phyloP scores from a whole-genome alignment of 139 green algal species.

The Desmodesmus armatus region DNA sequence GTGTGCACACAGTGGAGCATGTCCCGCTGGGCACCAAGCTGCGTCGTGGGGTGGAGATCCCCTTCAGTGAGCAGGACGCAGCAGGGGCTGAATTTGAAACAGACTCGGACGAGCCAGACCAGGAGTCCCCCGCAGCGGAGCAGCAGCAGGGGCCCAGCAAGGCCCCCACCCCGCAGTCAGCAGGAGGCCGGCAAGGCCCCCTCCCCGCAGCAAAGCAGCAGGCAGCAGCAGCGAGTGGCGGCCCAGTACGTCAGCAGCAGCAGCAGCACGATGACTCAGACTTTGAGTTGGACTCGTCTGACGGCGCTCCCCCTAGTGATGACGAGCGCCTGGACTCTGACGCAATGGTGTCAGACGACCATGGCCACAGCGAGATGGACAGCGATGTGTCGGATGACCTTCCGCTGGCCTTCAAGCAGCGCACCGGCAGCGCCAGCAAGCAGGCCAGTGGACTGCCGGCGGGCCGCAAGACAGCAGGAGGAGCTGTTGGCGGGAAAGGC shows the following conservation, averaged over 20 bases:
- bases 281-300: constrained; percentile 32
- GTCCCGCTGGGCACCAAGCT: constrained; percentile 11
- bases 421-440: not conserved
- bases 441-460: too few relatives aligned
- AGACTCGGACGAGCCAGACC: constrained; percentile 18
- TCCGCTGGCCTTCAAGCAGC: not conserved
- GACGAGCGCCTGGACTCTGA: constrained; percentile 28
- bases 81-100: constrained; percentile 26
- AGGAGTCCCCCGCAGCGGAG: not conserved
- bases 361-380: not conserved
- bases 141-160: constrained; percentile 7
- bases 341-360: constrained; percentile 33
- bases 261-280: constrained; percentile 14
- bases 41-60: constrained; percentile 11
- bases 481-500: too few relatives aligned
- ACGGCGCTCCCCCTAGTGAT: not conserved
- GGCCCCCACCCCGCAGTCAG: not conserved
- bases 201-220: not conserved
- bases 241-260: not conserved
- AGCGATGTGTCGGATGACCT: not conserved
- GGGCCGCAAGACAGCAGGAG: too few relatives aligned
- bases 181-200: not conserved
- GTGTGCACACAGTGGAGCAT: constrained; percentile 15
- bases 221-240: not conserved
- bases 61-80: constrained; percentile 23